Conservation (phyloP, 495 filamentous ascomycete species). For the Hyaloscypha variabilis region DNA sequence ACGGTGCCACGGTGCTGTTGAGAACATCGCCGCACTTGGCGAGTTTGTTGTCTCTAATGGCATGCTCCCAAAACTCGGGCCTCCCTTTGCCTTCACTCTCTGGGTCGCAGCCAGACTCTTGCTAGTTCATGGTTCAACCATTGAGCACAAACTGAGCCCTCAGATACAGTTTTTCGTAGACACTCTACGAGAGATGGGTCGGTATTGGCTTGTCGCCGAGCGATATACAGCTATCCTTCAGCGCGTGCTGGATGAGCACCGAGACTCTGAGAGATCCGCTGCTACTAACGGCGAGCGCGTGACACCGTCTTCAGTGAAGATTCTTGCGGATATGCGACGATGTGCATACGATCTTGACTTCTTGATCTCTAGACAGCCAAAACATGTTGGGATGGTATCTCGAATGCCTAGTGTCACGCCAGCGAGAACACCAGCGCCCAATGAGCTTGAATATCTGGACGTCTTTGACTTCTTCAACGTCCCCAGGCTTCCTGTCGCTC, state of each 20-base stretch:
- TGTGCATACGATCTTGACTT: conserved; percentile 87
- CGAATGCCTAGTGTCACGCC: conserved; percentile 41
- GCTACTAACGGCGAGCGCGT: conserved; percentile 62
- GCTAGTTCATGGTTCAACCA: conserved; percentile 84
- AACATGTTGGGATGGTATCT: conserved; percentile 42
- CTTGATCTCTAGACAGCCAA: conserved; percentile 81
- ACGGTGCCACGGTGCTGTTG: conserved; percentile 77
- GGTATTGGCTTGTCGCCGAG: conserved; percentile 81
- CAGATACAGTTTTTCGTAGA: conserved; percentile 80
- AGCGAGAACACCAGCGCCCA: conserved; percentile 67
- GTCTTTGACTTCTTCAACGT: conserved; percentile 95
- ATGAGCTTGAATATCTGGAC: conserved; percentile 88
- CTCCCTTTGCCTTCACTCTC: conserved; percentile 85
- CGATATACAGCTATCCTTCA: conserved; percentile 80
- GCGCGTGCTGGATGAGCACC: conserved; percentile 82
- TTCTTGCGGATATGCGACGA: conserved; percentile 86
- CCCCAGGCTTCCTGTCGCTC: conserved; percentile 61
- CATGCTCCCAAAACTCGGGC: conserved; percentile 78
- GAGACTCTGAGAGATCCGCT: conserved; percentile 68
- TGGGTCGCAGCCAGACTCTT: conserved; percentile 90
- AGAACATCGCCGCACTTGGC: conserved; percentile 77
- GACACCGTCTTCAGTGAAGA: conserved; percentile 79
- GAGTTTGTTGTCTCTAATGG: conserved; percentile 72
- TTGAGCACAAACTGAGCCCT: conserved; percentile 76
- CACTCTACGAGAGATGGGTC: conserved; percentile 76